Evolutionary conservation across 1,284 basidiomycete genomes (phyloP).

Genomic region (Amylostereum areolatum): DNA sequence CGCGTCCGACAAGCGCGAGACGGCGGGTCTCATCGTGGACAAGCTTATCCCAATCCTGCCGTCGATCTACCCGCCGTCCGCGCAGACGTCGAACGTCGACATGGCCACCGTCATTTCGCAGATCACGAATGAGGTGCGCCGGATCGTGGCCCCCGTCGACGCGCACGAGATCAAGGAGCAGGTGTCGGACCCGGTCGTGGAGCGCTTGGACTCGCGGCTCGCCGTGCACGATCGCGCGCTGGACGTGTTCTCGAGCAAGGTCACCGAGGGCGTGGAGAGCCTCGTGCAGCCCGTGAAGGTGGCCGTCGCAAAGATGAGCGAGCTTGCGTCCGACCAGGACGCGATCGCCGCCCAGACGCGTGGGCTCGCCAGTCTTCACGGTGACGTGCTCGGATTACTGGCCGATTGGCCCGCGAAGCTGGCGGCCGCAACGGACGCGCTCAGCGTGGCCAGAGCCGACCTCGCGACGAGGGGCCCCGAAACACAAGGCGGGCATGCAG

Average conservation of each 20-base stretch:
- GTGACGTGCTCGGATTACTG: conserved; percentile 17
- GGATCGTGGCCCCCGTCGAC: conserved; percentile 66
- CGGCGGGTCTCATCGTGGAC: conserved; percentile 72
- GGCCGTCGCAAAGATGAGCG: conserved; percentile 30
- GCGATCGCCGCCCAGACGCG: conserved; percentile 33
- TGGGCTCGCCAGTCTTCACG: conserved; percentile 26
- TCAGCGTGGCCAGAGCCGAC: conserved; percentile 41
- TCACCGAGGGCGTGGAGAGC: conserved; percentile 46
- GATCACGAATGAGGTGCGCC: conserved; percentile 44
- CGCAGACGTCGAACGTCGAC: conserved; percentile 50
- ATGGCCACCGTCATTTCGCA: conserved; percentile 56
- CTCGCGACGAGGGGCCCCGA: conserved; percentile 25
- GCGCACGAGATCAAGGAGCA: conserved; percentile 81
- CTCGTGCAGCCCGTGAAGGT: conserved; percentile 42
- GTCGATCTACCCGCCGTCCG: conserved; percentile 32
- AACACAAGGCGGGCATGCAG: too few relatives aligned
- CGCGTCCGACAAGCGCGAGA: conserved; percentile 80
- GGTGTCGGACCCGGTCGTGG: conserved; percentile 78
- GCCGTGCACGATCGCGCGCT: conserved; percentile 66
- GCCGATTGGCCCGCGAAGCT: conserved; percentile 27
- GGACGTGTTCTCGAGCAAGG: conserved; percentile 49
- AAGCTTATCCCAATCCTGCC: conserved; percentile 64
- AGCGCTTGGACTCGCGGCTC: conserved; percentile 72
- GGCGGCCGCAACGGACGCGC: conserved; percentile 49
- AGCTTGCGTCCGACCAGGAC: conserved; percentile 37